A percentile compares a stretch with the other conserved stretches of the same genome.
These are phyloP conservation scores for Diaporthe sp. DNA, from an alignment of 2,329 filamentous ascomycete genomes.

Conservation along the genomic window DNA sequence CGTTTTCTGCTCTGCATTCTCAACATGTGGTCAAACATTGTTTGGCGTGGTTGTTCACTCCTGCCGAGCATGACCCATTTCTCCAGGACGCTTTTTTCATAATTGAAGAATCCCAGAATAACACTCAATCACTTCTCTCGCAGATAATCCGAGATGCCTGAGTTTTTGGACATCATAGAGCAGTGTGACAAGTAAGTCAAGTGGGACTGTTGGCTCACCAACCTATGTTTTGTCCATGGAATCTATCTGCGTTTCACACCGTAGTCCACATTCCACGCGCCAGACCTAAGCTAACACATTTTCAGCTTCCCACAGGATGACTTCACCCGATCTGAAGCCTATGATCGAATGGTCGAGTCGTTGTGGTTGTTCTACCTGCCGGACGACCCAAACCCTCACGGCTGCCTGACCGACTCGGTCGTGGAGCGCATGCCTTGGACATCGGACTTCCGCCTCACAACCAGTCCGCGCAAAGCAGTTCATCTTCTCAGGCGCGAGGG, in stretches of 20 bases:
- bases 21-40: not conserved
- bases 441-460: slow-evolving; percentile 52
- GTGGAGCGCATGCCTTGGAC: slow-evolving; percentile 53
- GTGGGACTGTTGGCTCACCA: not conserved
- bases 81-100: not conserved
- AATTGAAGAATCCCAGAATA: too few relatives aligned
- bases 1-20: too few relatives aligned
- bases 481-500: slow-evolving; percentile 47
- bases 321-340: not conserved
- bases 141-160: not conserved
- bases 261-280: not conserved
- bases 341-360: not conserved
- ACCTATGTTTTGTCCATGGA: too few relatives aligned
- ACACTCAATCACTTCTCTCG: rapidly evolving
- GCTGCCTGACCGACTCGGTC: slow-evolving; percentile 46
- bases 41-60: not conserved
- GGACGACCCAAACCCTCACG: slow-evolving; percentile 46
- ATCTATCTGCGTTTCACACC: too few relatives aligned
- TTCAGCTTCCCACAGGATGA: slow-evolving; percentile 20
- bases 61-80: not conserved
- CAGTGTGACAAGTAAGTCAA: slow-evolving; percentile 11
- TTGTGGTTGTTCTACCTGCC: slow-evolving; percentile 42
- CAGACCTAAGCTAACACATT: not conserved
- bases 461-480: slow-evolving; percentile 47
- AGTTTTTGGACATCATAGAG: not conserved